Evolutionary conservation across 2,329 filamentous ascomycete species (phyloP), one percentile per base, ranked within the genome.

Genomic region (Botrytis deweyae): DNA sequence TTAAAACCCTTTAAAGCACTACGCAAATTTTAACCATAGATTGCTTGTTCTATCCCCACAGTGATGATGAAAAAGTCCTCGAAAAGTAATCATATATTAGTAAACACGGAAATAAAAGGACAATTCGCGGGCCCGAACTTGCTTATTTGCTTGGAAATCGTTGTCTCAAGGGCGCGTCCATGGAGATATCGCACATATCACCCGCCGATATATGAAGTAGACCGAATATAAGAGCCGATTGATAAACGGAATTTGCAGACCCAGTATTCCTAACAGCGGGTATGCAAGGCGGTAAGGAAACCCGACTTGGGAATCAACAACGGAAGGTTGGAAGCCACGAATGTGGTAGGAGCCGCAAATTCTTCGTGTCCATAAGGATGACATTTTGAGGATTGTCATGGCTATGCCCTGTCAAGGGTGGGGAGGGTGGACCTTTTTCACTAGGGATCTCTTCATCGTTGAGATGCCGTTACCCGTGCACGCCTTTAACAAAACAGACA

Each of bases 261-360:
- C 63, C 63, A 49, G 16, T 36, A 55, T 55, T 52, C 18, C 38
- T 20, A 36, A 42, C 33, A 55, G 46, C 46, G 66, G 66, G 25
- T 68, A 68, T 55, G 22, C n/a, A 58, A 29, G n/a, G 18, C 40
- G 65, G 65, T 67, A 67, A 52, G 36, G 46, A 67, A 67, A 25
- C 65, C 44, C 44, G 44, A 29, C 62, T 52, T 67, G 44, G 14
- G 65, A 52, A 52, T 52, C 22, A 36, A 22, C 22, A 18, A 38
- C 36, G 4, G 33, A 67, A 67, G 20, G 38, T 52, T 67, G 44
- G 36, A 46, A 65, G 40, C 62, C 40, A 63, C 12, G 14, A 63
- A 29, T 42, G 38, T n/a, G n/a, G 18, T 65, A n/a, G 25, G 62
- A 44, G 62, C 40, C 40, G n/a, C 62, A 22, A 46, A 4, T 65